phyloP scores from a whole-genome alignment of 108 stramenopile species.

The Heterococcus sp. region DNA sequence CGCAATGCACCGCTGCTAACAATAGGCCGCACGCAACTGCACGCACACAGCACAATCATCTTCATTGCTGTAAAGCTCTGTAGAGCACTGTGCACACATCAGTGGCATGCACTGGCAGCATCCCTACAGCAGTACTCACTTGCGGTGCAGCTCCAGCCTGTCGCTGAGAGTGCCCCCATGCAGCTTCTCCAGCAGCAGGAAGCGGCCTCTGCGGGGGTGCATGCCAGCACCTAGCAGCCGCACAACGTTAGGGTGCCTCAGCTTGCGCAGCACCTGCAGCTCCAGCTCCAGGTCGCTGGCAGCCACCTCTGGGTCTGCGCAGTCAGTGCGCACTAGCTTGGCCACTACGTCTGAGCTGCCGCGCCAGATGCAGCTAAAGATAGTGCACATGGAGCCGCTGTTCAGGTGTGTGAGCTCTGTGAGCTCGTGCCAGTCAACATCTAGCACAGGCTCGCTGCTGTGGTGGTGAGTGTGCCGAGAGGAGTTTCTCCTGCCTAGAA shows the following conservation, averaged over 20 bases:
- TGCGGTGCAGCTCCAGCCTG: neutral
- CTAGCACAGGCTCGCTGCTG: neutral
- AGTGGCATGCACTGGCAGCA: too few species aligned
- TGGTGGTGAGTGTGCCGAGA: neutral
- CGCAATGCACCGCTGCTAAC: too few species aligned
- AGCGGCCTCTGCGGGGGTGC: conserved; percentile 35
- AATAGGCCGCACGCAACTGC: too few species aligned
- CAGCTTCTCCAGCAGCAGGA: conserved; percentile 46
- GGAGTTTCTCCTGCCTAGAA: neutral
- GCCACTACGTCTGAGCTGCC: conserved; percentile 19
- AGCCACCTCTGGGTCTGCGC: conserved; percentile 38
- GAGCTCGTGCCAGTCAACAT: conserved; percentile 35
- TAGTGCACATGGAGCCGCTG: conserved; percentile 42
- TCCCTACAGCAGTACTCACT: neutral
- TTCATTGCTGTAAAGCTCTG: too few species aligned
- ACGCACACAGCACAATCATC: too few species aligned
- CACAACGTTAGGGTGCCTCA: conserved; percentile 51
- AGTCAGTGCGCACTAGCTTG: conserved; percentile 2
- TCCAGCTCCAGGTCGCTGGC: conserved; percentile 37
- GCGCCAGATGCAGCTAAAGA: conserved; percentile 24
- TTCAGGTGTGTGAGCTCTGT: conserved; percentile 22
- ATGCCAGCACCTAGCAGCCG: conserved; percentile 49
- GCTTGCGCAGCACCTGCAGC: conserved; percentile 19
- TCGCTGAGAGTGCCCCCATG: conserved; percentile 51
- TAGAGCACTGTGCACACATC: neutral